Percentiles rank a stretch among this genome's conserved stretches.
These are phyloP conservation scores for Phytophthora melonis DNA, from an alignment of 352 stramenopile genomes.

Conservation along the genomic window DNA sequence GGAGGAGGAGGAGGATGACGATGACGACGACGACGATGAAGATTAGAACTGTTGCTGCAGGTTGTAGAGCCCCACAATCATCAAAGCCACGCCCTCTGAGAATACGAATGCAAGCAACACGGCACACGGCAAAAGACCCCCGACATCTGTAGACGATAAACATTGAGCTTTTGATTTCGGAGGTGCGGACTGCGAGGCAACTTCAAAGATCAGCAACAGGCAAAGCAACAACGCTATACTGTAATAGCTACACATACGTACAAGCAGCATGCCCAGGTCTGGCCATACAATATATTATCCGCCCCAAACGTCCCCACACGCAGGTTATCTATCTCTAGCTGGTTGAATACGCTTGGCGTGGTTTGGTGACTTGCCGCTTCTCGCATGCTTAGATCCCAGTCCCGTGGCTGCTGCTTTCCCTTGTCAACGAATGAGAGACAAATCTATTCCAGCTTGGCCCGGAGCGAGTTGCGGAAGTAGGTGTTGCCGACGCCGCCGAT, in stretches of 20 bases:
- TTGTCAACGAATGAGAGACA: neutral
- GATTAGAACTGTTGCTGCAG: slow-evolving; percentile 18
- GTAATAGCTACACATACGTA: neutral
- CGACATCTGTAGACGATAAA: slow-evolving; percentile 11
- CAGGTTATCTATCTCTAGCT: slow-evolving; percentile 6
- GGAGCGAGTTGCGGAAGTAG: slow-evolving; percentile 65
- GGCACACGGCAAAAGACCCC: neutral
- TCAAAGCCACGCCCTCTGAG: neutral
- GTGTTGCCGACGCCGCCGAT: slow-evolving; percentile 91
- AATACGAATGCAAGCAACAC: neutral
- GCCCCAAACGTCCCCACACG: slow-evolving; percentile 11
- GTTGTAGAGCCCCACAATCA: neutral
- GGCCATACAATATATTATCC: slow-evolving; percentile 40
- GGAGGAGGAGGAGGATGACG: slow-evolving; percentile 37
- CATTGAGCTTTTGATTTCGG: neutral
- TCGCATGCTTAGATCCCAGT: slow-evolving; percentile 21
- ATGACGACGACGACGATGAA: slow-evolving; percentile 40
- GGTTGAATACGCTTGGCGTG: slow-evolving; percentile 17
- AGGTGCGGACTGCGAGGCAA: neutral
- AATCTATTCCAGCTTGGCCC: slow-evolving; percentile 48
- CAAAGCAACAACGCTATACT: neutral
- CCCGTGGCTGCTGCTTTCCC: slow-evolving; percentile 17
- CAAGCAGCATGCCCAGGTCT: slow-evolving; percentile 33
- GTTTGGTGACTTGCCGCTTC: slow-evolving; percentile 30
- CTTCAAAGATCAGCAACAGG: neutral